Conservation (phyloP, 805 yeast genomes). For the Myxozyma geophila region DNA sequence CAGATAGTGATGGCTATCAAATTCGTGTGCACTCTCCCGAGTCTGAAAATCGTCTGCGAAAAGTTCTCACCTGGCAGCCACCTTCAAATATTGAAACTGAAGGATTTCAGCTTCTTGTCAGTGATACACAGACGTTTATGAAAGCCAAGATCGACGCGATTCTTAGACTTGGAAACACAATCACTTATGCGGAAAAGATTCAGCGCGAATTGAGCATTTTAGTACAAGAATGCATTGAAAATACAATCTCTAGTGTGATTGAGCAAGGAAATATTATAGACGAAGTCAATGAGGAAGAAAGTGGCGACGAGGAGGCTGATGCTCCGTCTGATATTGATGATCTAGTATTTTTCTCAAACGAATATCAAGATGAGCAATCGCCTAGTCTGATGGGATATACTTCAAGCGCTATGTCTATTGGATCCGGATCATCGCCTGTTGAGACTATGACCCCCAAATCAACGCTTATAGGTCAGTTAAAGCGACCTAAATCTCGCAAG, state of each 20-base stretch:
- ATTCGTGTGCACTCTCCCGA: conserved; percentile 42
- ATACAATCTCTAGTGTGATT: conserved; percentile 62
- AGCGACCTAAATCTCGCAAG: conserved; percentile 25
- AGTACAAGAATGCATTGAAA: conserved; percentile 65
- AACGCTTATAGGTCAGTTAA: conserved; percentile 1
- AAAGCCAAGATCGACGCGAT: conserved; percentile 71
- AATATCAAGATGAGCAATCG: conserved; percentile 33
- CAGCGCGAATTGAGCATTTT: conserved; percentile 76
- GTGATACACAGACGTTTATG: conserved; percentile 67
- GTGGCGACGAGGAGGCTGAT: conserved; percentile 31
- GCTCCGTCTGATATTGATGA: conserved; percentile 36
- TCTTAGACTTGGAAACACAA: conserved; percentile 69
- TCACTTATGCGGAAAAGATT: conserved; percentile 74
- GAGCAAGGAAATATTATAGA: conserved; percentile 41
- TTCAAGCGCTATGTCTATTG: conserved; percentile 24
- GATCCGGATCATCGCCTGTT: conserved; percentile 31
- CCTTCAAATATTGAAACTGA: conserved; percentile 63
- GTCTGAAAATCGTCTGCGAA: conserved; percentile 44
- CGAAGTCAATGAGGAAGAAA: conserved; percentile 35
- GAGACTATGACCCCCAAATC: conserved; percentile 19
- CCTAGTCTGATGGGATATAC: conserved; percentile 21
- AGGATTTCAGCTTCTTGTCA: conserved; percentile 63
- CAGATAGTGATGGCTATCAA: conserved; percentile 45
- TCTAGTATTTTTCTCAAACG: conserved; percentile 19
- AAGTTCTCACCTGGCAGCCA: conserved; percentile 45